Conservation (phyloP, 306 rosid genomes). For the Herpetospermum pedunculosum region DNA sequence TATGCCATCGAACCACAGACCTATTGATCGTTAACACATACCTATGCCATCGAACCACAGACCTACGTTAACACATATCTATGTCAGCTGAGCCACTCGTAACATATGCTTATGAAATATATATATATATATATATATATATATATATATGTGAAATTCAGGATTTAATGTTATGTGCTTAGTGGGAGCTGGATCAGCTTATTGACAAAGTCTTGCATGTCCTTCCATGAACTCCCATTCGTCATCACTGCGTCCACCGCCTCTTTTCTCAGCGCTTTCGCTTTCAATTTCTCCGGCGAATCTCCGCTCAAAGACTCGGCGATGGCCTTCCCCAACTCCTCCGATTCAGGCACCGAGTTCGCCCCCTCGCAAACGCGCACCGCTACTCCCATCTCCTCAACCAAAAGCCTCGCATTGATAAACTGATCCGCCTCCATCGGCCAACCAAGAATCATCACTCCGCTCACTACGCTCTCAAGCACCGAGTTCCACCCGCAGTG, state of each 20-base stretch:
- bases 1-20: too few relatives aligned
- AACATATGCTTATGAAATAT: too few relatives aligned
- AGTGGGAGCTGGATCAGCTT: constrained; percentile 13
- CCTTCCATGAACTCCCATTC: constrained; percentile 29
- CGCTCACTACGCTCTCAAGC: constrained; percentile 32
- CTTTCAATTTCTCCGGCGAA: constrained; percentile 13
- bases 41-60: too few relatives aligned
- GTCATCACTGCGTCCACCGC: constrained; percentile 20
- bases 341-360: constrained; percentile 35
- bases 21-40: too few relatives aligned
- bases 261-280: constrained; percentile 20
- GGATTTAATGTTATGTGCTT: too few relatives aligned
- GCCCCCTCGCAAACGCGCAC: constrained; percentile 37
- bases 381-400: constrained; percentile 38
- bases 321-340: constrained; percentile 24
- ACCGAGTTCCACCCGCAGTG: constrained; percentile 71
- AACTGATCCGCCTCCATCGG: constrained; percentile 83
- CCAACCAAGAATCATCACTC: constrained; percentile 51
- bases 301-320: constrained; percentile 12
- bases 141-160: too few relatives aligned
- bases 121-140: too few relatives aligned
- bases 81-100: too few relatives aligned
- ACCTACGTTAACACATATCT: too few relatives aligned
- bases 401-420: constrained; percentile 39
- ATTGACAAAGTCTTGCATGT: constrained; percentile 27